These are phyloP conservation scores for Pezicula neosporulosa DNA, from an alignment of 2,329 filamentous ascomycete genomes.

Conservation along the genomic window DNA sequence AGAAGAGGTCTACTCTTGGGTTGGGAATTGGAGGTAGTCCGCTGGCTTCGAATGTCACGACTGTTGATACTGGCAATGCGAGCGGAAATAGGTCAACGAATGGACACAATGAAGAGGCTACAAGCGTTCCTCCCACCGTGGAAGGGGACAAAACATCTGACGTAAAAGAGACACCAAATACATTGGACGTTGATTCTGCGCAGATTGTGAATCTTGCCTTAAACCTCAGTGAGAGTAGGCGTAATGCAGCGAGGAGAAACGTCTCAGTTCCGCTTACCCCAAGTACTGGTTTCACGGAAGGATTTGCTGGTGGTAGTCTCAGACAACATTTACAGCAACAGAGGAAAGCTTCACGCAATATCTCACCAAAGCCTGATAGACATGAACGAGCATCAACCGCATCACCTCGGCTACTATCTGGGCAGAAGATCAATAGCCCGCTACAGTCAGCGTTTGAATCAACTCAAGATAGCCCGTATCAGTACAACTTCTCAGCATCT, in stretches of 20 bases:
- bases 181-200: constrained; percentile 70
- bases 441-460: constrained; percentile 45
- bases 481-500: constrained; percentile 70
- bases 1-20: constrained; percentile 17
- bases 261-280: constrained; percentile 45
- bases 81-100: not conserved
- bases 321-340: constrained; percentile 71
- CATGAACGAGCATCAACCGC: constrained; percentile 21
- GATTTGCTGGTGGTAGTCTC: constrained; percentile 53
- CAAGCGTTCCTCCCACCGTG: constrained; percentile 1
- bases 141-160: constrained; percentile 1
- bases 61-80: constrained; percentile 5
- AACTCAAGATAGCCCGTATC: constrained; percentile 42
- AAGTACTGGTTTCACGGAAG: constrained; percentile 38
- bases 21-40: constrained; percentile 21
- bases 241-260: constrained; percentile 57
- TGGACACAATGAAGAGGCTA: not conserved
- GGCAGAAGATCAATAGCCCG: constrained; percentile 38
- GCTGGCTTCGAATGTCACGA: constrained; percentile 19
- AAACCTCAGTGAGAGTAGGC: constrained; percentile 78
- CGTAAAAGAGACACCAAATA: constrained; percentile 11
- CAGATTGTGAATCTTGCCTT: constrained; percentile 93
- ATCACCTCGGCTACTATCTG: constrained; percentile 38
- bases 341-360: constrained; percentile 56
- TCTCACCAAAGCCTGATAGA: constrained; percentile 54